These are phyloP conservation scores for Lipomyces mesembrius DNA, from an alignment of 805 yeast genomes.

Conservation along the genomic window DNA sequence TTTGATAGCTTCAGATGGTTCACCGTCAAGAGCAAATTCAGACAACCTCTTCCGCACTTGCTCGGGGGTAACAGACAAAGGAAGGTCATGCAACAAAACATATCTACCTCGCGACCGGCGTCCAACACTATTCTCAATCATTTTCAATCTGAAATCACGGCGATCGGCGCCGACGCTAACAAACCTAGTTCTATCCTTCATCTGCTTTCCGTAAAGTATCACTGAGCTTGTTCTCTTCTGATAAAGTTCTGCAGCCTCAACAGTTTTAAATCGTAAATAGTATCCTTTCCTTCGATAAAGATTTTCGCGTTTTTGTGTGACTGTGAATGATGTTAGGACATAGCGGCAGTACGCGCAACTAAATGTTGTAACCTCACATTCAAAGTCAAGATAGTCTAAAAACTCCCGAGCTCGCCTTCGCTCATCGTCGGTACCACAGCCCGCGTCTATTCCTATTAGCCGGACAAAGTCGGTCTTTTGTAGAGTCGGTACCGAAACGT, in stretches of 20 bases:
- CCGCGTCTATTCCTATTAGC: background rate
- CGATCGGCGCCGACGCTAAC: background rate
- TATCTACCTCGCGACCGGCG: background rate
- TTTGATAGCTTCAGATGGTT: background rate
- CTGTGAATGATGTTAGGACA: background rate
- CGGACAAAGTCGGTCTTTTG: background rate
- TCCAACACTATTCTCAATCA: background rate
- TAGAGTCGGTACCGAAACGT: background rate
- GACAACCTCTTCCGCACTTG: background rate
- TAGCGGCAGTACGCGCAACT: background rate
- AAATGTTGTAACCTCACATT: background rate
- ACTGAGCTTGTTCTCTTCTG: background rate
- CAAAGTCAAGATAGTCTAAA: background rate
- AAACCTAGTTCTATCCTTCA: background rate
- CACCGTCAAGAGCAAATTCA: conserved; percentile 2
- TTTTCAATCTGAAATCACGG: background rate
- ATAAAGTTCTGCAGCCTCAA: conserved; percentile 4
- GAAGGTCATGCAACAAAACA: background rate
- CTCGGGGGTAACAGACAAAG: background rate
- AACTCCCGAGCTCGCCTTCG: conserved; percentile 1
- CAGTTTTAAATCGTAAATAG: background rate
- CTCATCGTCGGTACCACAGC: background rate
- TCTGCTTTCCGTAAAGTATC: background rate
- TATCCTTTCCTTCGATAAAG: background rate
- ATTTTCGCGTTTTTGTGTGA: background rate